Evolutionary conservation across 2,329 filamentous ascomycete species (phyloP), one percentile per base, ranked within the genome.

Genomic region (Ilyonectria mors-panacis): DNA sequence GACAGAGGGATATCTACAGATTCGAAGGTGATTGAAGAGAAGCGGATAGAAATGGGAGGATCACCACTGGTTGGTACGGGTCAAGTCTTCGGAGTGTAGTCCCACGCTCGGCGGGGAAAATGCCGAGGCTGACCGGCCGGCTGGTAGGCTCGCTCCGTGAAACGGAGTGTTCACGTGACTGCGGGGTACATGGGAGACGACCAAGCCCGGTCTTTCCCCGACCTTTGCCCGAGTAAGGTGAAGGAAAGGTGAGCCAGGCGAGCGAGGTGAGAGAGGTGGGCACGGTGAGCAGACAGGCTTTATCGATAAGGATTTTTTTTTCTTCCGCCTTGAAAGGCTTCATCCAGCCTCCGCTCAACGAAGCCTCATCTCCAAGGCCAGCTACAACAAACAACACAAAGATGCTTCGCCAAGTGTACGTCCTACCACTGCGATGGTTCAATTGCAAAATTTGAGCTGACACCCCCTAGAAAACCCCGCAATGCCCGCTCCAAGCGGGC

Each of bases 401-500:
- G 59, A 86, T 86, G 84, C 81, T 86, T 74, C 83, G 84, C 59
- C 83, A 85, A 84, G 81, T 86, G 84, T 85, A 78, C 66, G 83
- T 35, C 6, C 50, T 30, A 3, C 37, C 21, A 23, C 30, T 15
- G 2, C 4, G 3, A 53, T 42, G 4, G 12, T 13, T 6, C 64
- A 42, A 19, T n/a, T 23, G 5, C 10, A 37, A 45, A 8, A 21
- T 4, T 30, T 2, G 8, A 4, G 9, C 35, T 47, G 6, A 42
- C 65, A 48, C 6, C 3, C 7, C 8, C 7, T 71, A 89, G 87
- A 79, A 89, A 89, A 82, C 88, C 88, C 72, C 85, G 86, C 70
- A 90, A 89, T 83, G 94, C 95, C 75, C 94, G 96, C 86, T 96
- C 94, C 65, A 97, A 97, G 87, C 92, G 96, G 76, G 95, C 94